Conservation (phyloP, 116 monocot genomes). For the Posidonia oceanica region DNA sequence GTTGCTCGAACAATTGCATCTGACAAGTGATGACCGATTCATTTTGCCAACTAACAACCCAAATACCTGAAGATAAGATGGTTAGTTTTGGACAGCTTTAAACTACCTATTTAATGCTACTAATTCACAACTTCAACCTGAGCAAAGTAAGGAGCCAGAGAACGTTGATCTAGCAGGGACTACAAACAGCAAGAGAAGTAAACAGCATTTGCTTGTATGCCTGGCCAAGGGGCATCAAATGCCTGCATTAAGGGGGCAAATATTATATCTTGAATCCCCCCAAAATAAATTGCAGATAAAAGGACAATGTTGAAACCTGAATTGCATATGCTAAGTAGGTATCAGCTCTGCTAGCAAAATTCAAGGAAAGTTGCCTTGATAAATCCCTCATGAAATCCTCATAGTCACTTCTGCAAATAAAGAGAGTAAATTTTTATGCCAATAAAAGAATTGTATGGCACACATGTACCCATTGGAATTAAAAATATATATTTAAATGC, state of each 20-base stretch:
- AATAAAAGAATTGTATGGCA: not conserved
- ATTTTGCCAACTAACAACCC: constrained; percentile 46
- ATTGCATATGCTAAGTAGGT: constrained; percentile 64
- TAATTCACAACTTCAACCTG: constrained; percentile 38
- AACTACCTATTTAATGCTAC: not conserved
- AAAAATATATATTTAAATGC: not conserved
- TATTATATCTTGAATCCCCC: not conserved
- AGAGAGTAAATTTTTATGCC: not conserved
- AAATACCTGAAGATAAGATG: constrained; percentile 40
- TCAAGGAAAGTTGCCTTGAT: constrained; percentile 49
- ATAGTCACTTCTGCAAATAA: constrained; percentile 57
- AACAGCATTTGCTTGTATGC: constrained; percentile 91
- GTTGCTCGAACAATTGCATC: constrained; percentile 77
- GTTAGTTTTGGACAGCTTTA: not conserved
- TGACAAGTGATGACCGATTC: constrained; percentile 43
- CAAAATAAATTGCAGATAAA: not conserved
- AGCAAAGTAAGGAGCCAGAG: constrained; percentile 50
- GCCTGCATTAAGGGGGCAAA: constrained; percentile 34
- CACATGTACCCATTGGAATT: not conserved
- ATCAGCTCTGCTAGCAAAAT: constrained; percentile 45
- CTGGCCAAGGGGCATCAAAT: constrained; percentile 92
- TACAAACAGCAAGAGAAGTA: constrained; percentile 82
- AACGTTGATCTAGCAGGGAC: constrained; percentile 55
- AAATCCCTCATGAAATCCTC: constrained; percentile 85
- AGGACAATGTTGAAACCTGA: constrained; percentile 40